Conservation (phyloP, 2,329 filamentous ascomycete species). For the Chalaropsis thielavioides region DNA sequence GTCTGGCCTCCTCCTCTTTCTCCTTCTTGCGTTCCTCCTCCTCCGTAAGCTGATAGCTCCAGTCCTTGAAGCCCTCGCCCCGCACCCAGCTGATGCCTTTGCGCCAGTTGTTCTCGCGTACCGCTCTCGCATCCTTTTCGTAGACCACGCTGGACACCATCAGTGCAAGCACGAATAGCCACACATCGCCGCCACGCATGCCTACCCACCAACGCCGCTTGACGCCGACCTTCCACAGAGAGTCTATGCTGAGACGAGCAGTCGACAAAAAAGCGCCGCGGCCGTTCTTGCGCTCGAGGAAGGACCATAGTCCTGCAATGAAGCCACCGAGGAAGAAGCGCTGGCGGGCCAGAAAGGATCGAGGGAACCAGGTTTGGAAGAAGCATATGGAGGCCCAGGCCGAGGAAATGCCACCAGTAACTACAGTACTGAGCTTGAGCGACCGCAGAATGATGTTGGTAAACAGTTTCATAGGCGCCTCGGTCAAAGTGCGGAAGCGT, state of each 20-base stretch:
- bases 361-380: slow-evolving; percentile 66
- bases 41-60: slow-evolving; percentile 39
- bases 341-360: slow-evolving; percentile 60
- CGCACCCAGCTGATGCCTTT: slow-evolving; percentile 61
- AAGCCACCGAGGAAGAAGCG: slow-evolving; percentile 85
- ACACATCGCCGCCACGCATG: slow-evolving; percentile 67
- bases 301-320: slow-evolving; percentile 71
- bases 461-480: slow-evolving; percentile 52
- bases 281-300: slow-evolving; percentile 52
- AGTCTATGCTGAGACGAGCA: slow-evolving; percentile 64
- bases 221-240: slow-evolving; percentile 81
- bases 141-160: slow-evolving; percentile 66
- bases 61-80: slow-evolving; percentile 63
- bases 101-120: slow-evolving; percentile 51
- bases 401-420: slow-evolving; percentile 66
- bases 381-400: slow-evolving; percentile 83
- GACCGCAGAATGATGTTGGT: slow-evolving; percentile 48
- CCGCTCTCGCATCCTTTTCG: slow-evolving; percentile 52
- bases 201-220: slow-evolving; percentile 83
- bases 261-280: slow-evolving; percentile 64
- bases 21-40: slow-evolving; percentile 29
- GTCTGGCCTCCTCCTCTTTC: slow-evolving; percentile 22
- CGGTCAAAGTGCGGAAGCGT: slow-evolving; percentile 51
- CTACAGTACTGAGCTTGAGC: slow-evolving; percentile 60
- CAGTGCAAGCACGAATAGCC: slow-evolving; percentile 66